Evolutionary conservation across 176 grass and related monocot species (phyloP).

Genomic region (Aegilops tauschii): DNA sequence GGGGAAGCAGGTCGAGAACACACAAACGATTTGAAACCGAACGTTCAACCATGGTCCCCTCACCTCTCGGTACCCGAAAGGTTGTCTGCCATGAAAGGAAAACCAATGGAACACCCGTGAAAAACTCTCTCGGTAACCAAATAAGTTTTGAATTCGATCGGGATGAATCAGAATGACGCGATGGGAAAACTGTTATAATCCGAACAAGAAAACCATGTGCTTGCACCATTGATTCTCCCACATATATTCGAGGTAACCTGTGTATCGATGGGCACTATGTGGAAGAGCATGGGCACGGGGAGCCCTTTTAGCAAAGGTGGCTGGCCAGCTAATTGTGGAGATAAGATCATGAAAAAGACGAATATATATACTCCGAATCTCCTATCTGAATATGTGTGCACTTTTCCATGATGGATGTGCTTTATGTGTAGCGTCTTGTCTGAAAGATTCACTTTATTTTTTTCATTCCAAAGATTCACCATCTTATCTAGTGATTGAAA

Average conservation of each 20-base stretch:
- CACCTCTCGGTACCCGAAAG: too few species aligned
- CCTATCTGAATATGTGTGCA: background rate
- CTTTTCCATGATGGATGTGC: background rate
- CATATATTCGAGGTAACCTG: background rate
- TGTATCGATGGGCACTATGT: background rate
- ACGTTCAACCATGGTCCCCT: too few species aligned
- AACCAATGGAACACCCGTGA: too few species aligned
- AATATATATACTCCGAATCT: background rate
- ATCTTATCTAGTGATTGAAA: background rate
- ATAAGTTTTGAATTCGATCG: too few species aligned
- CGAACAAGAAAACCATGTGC: too few species aligned
- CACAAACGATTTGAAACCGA: too few species aligned
- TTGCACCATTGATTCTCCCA: too few species aligned
- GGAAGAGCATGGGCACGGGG: background rate
- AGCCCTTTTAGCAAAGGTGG: background rate
- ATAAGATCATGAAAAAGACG: background rate
- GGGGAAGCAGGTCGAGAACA: too few species aligned
- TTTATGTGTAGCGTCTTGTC: background rate
- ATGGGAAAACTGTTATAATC: too few species aligned
- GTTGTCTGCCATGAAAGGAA: too few species aligned
- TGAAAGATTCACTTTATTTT: background rate
- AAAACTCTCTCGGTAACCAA: too few species aligned
- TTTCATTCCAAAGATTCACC: background rate
- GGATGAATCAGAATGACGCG: too few species aligned
- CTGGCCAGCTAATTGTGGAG: background rate